phyloP scores from a whole-genome alignment of 2,329 filamentous ascomycete genomes.

The Microdochium bolleyi region DNA sequence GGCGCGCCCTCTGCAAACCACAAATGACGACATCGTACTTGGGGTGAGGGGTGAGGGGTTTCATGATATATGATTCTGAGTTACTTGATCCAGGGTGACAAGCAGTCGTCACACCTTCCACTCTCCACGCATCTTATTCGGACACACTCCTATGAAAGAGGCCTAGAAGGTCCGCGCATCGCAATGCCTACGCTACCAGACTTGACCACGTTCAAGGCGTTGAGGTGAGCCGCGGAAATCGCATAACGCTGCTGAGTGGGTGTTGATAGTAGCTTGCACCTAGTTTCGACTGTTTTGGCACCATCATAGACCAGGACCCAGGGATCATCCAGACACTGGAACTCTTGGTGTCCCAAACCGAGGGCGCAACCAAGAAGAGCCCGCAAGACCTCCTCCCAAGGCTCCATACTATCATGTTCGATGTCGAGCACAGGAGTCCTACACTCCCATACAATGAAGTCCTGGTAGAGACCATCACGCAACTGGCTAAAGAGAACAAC shows the following conservation, averaged over 20 bases:
- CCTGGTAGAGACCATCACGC: conserved; percentile 38
- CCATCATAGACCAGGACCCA: conserved; percentile 70
- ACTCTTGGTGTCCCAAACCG: conserved; percentile 32
- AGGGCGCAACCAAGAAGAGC: conserved; percentile 23
- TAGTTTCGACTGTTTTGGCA: conserved; percentile 75
- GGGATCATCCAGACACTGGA: conserved; percentile 49
- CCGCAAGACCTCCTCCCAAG: conserved; percentile 30
- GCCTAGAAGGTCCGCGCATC: no score
- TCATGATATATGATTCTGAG: no score
- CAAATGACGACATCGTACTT: no score
- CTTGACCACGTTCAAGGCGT: conserved; percentile 17
- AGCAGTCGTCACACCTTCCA: no score
- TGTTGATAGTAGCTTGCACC: background rate
- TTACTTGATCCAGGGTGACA: no score
- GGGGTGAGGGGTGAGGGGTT: no score
- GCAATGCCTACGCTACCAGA: conserved; percentile 5
- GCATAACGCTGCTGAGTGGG: background rate
- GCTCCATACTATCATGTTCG: conserved; percentile 37
- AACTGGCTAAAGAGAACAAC: conserved; percentile 34
- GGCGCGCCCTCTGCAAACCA: no score
- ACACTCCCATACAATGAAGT: conserved; percentile 51
- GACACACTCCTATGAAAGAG: no score
- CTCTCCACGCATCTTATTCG: no score
- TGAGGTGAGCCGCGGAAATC: conserved; percentile 10
- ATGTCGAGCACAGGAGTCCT: conserved; percentile 46